phyloP scores from a whole-genome alignment of 1,139 yeast genomes.

The Blastobotrys buckinghamii region DNA sequence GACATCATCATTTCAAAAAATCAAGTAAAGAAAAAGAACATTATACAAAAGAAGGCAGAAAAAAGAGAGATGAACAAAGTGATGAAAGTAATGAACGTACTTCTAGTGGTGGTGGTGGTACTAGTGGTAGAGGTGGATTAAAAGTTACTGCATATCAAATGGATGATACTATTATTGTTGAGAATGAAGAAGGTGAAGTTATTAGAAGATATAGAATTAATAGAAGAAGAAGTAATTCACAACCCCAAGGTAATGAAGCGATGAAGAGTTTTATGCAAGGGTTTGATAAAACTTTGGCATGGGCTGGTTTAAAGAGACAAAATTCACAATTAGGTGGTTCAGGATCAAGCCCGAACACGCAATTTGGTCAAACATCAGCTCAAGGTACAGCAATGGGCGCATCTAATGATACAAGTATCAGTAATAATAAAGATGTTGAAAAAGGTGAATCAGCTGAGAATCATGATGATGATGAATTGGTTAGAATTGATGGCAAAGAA shows the following conservation, averaged over 20 bases:
- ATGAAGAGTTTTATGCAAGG: constrained; percentile 10
- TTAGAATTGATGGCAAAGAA: constrained; percentile 18
- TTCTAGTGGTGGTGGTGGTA: not conserved
- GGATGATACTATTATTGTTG: constrained; percentile 74
- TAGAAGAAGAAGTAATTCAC: constrained; percentile 26
- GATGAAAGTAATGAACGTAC: not conserved
- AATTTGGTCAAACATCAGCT: not conserved
- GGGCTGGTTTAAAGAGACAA: constrained; percentile 23
- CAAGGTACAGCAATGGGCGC: not conserved
- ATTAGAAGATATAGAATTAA: constrained; percentile 74
- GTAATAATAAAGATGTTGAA: constrained; percentile 22
- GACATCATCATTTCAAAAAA: constrained; percentile 3
- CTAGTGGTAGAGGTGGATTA: constrained; percentile 12
- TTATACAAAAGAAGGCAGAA: not conserved
- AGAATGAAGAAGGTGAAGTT: constrained; percentile 88
- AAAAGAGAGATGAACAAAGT: not conserved
- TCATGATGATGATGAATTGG: constrained; percentile 22
- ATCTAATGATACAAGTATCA: too few relatives aligned
- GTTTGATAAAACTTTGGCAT: constrained; percentile 24
- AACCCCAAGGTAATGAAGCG: constrained; percentile 7
- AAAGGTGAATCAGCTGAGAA: constrained; percentile 1
- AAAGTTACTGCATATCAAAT: constrained; percentile 52
- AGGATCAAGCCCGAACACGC: constrained; percentile 2
- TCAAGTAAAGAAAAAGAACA: constrained; percentile 1
- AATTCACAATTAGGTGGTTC: not conserved